Evolutionary conservation across 257 asterid genomes (phyloP).

Genomic region (Fraxinus cuspidata): DNA sequence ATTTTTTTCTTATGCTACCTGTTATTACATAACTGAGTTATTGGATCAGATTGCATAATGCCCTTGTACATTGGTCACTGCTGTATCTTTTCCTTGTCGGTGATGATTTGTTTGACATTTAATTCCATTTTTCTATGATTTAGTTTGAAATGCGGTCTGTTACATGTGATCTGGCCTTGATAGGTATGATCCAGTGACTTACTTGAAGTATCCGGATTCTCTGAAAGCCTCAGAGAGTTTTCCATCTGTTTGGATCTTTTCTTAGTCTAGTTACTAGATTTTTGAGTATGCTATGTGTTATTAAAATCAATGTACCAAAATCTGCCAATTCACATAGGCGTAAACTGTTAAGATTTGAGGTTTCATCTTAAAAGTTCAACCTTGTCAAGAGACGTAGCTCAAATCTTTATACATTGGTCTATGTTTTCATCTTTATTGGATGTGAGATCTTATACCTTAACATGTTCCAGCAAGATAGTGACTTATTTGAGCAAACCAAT

Average conservation of each 20-base stretch:
- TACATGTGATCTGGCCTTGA: conserved; percentile 27
- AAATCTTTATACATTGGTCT: no score
- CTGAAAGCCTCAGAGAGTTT: conserved; percentile 97
- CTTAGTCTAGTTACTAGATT: conserved; percentile 95
- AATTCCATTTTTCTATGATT: conserved; percentile 13
- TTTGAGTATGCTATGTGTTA: conserved; percentile 66
- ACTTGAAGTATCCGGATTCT: conserved; percentile 92
- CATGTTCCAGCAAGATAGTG: conserved; percentile 26
- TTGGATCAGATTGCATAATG: neutral
- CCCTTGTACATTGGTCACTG: neutral
- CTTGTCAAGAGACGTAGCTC: no score
- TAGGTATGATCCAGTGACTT: conserved; percentile 97
- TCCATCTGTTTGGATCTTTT: conserved; percentile 96
- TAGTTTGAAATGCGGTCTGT: neutral
- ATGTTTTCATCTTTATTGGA: no score
- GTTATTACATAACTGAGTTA: neutral
- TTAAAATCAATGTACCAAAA: no score
- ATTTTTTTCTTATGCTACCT: neutral
- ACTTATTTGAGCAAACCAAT: conserved; percentile 22
- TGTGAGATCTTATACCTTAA: no score
- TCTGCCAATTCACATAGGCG: no score
- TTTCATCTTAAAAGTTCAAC: no score
- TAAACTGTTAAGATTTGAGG: no score
- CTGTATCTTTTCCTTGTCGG: conserved; percentile 3
- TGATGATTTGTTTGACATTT: conserved; percentile 14